A percentile compares a stretch with the other conserved stretches of the same genome.
Conservation (phyloP, 805 yeast species). For the Nakazawaea laoshanensis region DNA sequence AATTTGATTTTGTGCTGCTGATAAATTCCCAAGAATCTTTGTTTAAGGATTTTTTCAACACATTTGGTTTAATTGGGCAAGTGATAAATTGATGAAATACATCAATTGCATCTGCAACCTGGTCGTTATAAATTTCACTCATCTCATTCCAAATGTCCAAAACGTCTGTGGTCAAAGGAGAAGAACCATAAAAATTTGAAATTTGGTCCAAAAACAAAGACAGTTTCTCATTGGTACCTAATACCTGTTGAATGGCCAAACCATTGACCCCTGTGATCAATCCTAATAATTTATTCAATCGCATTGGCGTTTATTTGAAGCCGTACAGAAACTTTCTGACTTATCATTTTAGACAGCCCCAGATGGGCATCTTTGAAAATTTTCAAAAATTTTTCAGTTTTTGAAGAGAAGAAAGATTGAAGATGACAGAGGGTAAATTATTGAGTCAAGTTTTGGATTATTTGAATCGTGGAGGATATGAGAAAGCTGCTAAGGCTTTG, state of each 20-base stretch:
- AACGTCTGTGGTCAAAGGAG: no score
- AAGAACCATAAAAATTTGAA: no score
- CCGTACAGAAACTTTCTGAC: background rate
- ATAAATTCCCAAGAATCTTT: no score
- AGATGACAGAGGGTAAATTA: slow-evolving; percentile 3
- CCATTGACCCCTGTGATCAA: no score
- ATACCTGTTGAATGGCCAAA: no score
- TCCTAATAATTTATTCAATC: background rate
- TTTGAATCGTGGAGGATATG: slow-evolving; percentile 17
- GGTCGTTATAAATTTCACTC: slow-evolving; percentile 16
- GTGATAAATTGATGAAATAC: slow-evolving; percentile 3
- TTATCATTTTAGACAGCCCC: background rate
- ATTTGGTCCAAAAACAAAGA: no score
- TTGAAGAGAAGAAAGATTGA: background rate
- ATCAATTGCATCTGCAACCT: slow-evolving; percentile 10
- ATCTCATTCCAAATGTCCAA: slow-evolving; percentile 24
- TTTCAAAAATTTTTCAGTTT: background rate
- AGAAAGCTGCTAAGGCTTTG: slow-evolving; percentile 16
- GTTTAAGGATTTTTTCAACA: no score
- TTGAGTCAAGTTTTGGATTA: slow-evolving; percentile 16
- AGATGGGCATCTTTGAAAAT: background rate
- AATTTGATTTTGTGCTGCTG: no score
- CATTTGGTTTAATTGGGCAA: slow-evolving; percentile 3
- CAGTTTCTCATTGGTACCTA: no score
- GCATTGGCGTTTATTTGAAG: background rate